Evolutionary conservation across 768 basidiomycete species (phyloP).

Genomic region (Pholiota conissans): DNA sequence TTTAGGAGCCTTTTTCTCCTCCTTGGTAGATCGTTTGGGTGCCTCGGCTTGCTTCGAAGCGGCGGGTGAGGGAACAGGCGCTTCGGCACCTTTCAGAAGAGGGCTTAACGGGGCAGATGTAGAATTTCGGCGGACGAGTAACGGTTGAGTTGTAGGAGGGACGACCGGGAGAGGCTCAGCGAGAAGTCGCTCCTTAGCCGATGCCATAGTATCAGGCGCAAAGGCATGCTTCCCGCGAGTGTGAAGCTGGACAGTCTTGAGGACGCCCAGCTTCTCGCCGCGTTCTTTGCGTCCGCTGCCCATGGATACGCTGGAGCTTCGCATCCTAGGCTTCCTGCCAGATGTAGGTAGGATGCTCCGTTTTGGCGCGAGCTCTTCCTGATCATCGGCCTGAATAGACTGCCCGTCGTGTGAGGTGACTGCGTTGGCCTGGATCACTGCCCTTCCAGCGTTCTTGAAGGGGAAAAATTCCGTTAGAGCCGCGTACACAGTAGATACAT

Average conservation of each 20-base stretch:
- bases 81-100: constrained; percentile 18
- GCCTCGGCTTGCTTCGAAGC: neutral
- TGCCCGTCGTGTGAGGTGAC: constrained; percentile 54
- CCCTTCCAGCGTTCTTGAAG: constrained; percentile 62
- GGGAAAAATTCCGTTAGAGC: constrained; percentile 1
- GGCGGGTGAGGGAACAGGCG: constrained; percentile 7
- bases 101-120: constrained; percentile 34
- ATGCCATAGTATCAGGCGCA: constrained; percentile 27
- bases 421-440: constrained; percentile 71
- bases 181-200: constrained; percentile 19
- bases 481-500: neutral
- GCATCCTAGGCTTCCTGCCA: constrained; percentile 39
- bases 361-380: constrained; percentile 44
- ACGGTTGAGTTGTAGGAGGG: constrained; percentile 25
- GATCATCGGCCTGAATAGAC: constrained; percentile 53
- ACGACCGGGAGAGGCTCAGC: constrained; percentile 13
- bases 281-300: constrained; percentile 41
- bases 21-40: neutral
- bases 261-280: constrained; percentile 50
- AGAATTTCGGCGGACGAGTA: constrained; percentile 49
- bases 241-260: constrained; percentile 65
- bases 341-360: constrained; percentile 28
- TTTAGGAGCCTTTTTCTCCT: neutral
- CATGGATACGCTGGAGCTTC: constrained; percentile 64
- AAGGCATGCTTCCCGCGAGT: constrained; percentile 63